Conservation (phyloP, 352 stramenopile genomes). For the Pythium pyrilobum region DNA sequence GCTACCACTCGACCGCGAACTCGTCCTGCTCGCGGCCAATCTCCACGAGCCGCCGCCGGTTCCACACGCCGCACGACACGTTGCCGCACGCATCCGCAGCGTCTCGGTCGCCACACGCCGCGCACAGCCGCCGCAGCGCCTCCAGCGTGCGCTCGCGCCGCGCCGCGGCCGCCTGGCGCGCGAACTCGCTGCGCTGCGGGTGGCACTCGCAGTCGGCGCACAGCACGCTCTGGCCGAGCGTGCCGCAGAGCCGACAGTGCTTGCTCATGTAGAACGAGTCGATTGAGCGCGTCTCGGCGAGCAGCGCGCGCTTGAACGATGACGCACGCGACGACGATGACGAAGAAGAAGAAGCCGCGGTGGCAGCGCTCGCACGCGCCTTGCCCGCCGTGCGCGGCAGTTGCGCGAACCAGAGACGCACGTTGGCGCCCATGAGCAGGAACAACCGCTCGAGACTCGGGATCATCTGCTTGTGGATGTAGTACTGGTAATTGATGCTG, state of each 20-base stretch:
- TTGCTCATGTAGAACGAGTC: slow-evolving; percentile 85
- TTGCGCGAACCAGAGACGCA: slow-evolving; percentile 65
- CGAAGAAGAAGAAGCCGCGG: neutral
- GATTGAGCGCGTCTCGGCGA: slow-evolving; percentile 41
- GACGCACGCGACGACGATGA: neutral
- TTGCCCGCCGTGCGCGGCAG: slow-evolving; percentile 56
- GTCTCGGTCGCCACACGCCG: slow-evolving; percentile 46
- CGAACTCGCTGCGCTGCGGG: slow-evolving; percentile 64
- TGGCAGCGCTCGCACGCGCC: slow-evolving; percentile 29
- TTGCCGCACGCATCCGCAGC: slow-evolving; percentile 45
- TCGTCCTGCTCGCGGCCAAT: slow-evolving; percentile 5
- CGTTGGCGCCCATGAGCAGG: slow-evolving; percentile 70
- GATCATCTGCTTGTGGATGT: slow-evolving; percentile 88
- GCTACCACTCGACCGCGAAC: slow-evolving; percentile 5
- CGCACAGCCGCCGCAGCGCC: slow-evolving; percentile 34
- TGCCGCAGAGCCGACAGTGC: slow-evolving; percentile 68
- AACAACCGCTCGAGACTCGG: slow-evolving; percentile 82
- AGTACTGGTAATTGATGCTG: slow-evolving; percentile 91
- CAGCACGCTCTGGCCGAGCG: slow-evolving; percentile 43
- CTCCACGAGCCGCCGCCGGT: slow-evolving; percentile 34
- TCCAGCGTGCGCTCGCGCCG: slow-evolving; percentile 38
- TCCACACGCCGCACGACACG: slow-evolving; percentile 60
- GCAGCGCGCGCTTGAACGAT: slow-evolving; percentile 3
- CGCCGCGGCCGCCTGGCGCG: slow-evolving; percentile 37
- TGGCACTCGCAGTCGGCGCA: slow-evolving; percentile 49